phyloP scores from a whole-genome alignment of 306 rosid species.

The Cyamopsis tetragonoloba region DNA sequence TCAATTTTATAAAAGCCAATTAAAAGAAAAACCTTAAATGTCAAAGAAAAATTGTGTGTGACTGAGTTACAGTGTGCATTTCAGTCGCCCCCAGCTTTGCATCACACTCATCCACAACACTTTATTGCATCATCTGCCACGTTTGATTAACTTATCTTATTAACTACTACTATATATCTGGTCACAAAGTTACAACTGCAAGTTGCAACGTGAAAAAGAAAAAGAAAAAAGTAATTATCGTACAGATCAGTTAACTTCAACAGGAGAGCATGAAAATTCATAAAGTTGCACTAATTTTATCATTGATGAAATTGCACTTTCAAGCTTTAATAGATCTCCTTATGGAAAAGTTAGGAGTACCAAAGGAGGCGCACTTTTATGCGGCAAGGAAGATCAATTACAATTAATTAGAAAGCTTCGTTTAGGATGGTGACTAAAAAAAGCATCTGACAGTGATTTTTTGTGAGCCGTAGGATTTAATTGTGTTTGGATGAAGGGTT shows the following conservation, averaged over 20 bases:
- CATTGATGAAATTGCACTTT: constrained; percentile 10
- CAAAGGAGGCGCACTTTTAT: neutral
- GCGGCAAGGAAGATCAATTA: neutral
- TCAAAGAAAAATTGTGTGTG: no score
- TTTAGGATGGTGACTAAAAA: no score
- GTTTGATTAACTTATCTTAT: neutral
- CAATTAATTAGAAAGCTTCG: neutral
- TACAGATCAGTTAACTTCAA: neutral
- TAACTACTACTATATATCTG: no score
- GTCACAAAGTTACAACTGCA: neutral
- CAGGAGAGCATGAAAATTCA: neutral
- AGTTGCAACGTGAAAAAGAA: constrained; percentile 11
- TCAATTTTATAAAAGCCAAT: no score
- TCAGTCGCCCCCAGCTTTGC: no score
- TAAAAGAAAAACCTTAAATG: no score
- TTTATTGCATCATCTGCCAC: constrained; percentile 28
- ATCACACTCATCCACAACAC: constrained; percentile 1
- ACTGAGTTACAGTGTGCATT: no score
- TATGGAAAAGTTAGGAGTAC: neutral
- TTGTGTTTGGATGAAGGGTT: no score
- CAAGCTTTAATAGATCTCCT: neutral
- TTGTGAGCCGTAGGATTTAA: no score
- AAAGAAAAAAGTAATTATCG: neutral
- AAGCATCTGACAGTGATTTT: no score
- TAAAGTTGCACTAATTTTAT: neutral